Conservation (phyloP, 2,329 filamentous ascomycete genomes). For the Clonostachys chloroleuca region DNA sequence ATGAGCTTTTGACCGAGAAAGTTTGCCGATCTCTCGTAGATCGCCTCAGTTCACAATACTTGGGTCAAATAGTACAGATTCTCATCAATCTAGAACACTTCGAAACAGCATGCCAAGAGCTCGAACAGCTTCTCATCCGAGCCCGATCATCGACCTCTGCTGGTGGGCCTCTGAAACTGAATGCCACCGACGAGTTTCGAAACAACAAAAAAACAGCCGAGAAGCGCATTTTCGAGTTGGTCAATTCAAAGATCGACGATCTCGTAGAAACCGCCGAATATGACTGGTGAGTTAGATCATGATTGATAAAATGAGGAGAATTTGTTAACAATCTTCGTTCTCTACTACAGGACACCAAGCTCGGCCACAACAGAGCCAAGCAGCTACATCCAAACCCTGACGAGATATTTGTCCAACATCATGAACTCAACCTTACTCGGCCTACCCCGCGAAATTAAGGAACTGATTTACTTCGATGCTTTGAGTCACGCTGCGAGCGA, state of each 20-base stretch:
- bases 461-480: slow-evolving; percentile 96
- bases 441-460: slow-evolving; percentile 92
- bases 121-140: slow-evolving; percentile 81
- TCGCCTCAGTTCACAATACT: slow-evolving; percentile 83
- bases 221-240: slow-evolving; percentile 96
- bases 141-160: slow-evolving; percentile 79
- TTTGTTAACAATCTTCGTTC: not conserved
- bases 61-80: slow-evolving; percentile 97
- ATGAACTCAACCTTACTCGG: slow-evolving; percentile 94
- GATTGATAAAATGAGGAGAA: slow-evolving; percentile 19
- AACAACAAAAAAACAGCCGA: slow-evolving; percentile 93
- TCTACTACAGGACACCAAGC: slow-evolving; percentile 37
- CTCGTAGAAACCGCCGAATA: slow-evolving; percentile 96
- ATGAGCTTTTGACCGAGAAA: slow-evolving; percentile 87
- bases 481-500: slow-evolving; percentile 84
- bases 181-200: slow-evolving; percentile 81
- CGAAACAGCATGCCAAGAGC: slow-evolving; percentile 84
- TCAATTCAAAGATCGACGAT: slow-evolving; percentile 98
- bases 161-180: slow-evolving; percentile 73
- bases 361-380: slow-evolving; percentile 68
- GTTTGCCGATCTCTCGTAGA: slow-evolving; percentile 90
- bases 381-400: slow-evolving; percentile 94
- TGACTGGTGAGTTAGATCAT: slow-evolving; percentile 56
- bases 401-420: slow-evolving; percentile 88
- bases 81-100: slow-evolving; percentile 97